phyloP scores from a whole-genome alignment of 345 rosid genomes.

The Sonneratia caseolaris region DNA sequence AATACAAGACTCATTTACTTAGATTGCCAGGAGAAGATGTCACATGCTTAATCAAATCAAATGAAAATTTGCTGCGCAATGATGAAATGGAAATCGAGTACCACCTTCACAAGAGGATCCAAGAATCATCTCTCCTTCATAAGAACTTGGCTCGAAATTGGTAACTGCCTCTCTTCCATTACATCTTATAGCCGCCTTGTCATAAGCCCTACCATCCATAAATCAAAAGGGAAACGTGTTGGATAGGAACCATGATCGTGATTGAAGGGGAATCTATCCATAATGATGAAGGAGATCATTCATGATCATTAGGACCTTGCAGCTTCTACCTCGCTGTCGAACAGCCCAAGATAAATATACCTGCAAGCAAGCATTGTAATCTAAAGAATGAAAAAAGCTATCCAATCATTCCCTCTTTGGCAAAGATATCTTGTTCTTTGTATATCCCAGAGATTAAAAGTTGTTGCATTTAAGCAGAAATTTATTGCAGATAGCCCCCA shows the following conservation, averaged over 20 bases:
- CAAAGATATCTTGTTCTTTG: conserved; percentile 25
- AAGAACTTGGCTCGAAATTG: conserved; percentile 69
- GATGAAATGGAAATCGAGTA: not conserved
- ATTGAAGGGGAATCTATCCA: conserved; percentile 39
- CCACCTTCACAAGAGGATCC: conserved; percentile 50
- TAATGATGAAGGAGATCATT: conserved; percentile 39
- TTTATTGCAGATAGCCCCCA: not conserved
- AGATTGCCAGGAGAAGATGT: not conserved
- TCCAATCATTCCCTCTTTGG: conserved; percentile 35
- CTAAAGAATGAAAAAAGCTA: conserved; percentile 41
- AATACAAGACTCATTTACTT: not conserved
- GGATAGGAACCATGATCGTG: conserved; percentile 37
- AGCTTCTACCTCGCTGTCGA: conserved; percentile 97
- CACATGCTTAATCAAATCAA: not conserved
- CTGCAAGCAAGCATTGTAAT: conserved; percentile 89
- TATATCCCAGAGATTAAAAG: conserved; percentile 6
- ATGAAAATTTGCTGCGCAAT: not conserved
- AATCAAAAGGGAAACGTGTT: conserved; percentile 46
- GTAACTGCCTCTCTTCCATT: conserved; percentile 93
- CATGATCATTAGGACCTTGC: conserved; percentile 89
- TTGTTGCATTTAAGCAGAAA: not conserved
- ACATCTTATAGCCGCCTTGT: conserved; percentile 82
- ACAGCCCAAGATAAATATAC: conserved; percentile 98
- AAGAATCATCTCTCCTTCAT: conserved; percentile 47
- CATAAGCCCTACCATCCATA: conserved; percentile 86